Base-by-base conservation (phyloP, 192 early-diverging fungal genomes). In the Coemansia pectinata region DNA sequence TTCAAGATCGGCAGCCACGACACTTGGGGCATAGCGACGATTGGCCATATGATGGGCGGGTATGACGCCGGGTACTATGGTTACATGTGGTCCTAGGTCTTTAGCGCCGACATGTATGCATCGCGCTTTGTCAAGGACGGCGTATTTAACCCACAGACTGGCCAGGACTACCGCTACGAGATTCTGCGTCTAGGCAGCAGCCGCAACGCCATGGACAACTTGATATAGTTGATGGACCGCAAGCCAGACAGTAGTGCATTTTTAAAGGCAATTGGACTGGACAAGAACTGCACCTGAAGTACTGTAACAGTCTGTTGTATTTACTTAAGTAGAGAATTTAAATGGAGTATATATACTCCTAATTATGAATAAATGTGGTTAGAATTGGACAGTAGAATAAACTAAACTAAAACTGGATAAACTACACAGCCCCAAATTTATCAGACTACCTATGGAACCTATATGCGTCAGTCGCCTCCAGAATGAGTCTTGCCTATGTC, bases 221-320 rank as follows among this genome's bases (percentile, higher is more conserved):
- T 79, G 61, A 65, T 64, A 80, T 75, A 76, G 44, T 96, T 96
- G 84, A 78, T 95, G 60, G 92, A 92, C 31, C 87, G 93, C 34
- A 90, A 94, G 71, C 93, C 93, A n/a, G 90, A 86, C 39, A 83
- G 87, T 31, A 86, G 90, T 33, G 91, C 94, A 6, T 95, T 92
- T 78, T 87, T 93, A 73, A 79, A 85, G 71, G 89, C 87, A 9
- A 85, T 91, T 48, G 91, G 90, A 6, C 71, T 88, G 29, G 45
- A 78, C 9, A 15, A 31, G 19, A 27, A 21, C 34, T 1, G 8
- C 34, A 36, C 5, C 34, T 36, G 5, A 36, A 8, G 34, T 36
- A 36, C 34, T 36, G 34, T 36, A 36, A 5, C 5, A 36, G 34
- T 36, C 34, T 6, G 34, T 8, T 8, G 34, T 36, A 36, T 36